Evolutionary conservation across 2,329 filamentous ascomycete species (phyloP), one percentile per base, ranked within the genome.

Genomic region (Orbilia javanica): DNA sequence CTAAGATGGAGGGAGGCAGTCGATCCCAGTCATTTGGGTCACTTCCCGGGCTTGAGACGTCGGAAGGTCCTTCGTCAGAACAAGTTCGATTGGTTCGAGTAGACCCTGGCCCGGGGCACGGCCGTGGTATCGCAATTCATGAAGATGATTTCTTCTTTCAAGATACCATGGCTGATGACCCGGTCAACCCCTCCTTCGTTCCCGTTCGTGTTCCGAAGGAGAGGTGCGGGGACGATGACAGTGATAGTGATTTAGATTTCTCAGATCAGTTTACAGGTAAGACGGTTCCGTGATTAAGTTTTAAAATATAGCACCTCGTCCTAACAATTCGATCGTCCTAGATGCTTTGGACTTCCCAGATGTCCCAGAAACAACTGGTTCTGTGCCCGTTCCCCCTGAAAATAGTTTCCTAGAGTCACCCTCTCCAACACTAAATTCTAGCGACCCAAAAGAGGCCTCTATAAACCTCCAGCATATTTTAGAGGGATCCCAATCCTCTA

Each of bases 21-120:
- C 5, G 10, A 60, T 29, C 1, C 27, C 8, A 42, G 42, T 13
- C 55, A 60, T 20, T 6, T 42, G 34, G 10, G 42, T 20, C 55
- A 22, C 0, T 22, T 42, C 10, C 2, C 34, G 5, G 34, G 55
- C 1, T 10, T 60, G 18, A 60, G 55, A 10, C 18, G 34, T 2
- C 34, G 31, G 8, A 13, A n/a, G 55, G 55, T 60, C 4, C 2
- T 60, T 18, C 18, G 55, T 6, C 10, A 42, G 31, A 20, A 25
- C 13, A 13, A 36, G 4, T 60, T 60, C 55, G 31, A 60, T 25
- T 60, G 55, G 55, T 60, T 42, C 55, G 55, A 60, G 55, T 60
- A 60, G 55, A 42, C n/a, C 2, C 31, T 22, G 55, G 13, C 31
- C 18, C 31, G 10, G 31, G 34, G 55, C 10, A 27, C 11, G 13